Evolutionary conservation across 75 land plant genomes (phyloP).

Genomic region (Picea sitchensis): DNA sequence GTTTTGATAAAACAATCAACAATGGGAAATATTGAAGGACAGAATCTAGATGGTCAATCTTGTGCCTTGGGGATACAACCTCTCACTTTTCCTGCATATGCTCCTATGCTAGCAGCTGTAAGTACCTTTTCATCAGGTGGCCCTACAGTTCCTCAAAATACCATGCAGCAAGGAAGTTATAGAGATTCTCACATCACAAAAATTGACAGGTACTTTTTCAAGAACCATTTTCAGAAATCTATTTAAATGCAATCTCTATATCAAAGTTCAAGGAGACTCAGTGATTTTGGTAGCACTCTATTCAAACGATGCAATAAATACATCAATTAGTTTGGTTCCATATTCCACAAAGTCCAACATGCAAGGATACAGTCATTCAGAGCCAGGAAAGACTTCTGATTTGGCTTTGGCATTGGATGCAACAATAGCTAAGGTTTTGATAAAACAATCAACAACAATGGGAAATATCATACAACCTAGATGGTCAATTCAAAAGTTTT

Average conservation of each 20-base stretch:
- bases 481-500: no score
- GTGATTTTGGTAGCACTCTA: no score
- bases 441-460: neutral
- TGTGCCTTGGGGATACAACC: slow-evolving; percentile 10
- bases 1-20: neutral
- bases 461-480: neutral
- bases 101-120: slow-evolving; percentile 23
- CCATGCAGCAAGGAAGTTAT: slow-evolving; percentile 11
- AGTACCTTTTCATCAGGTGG: slow-evolving; percentile 26
- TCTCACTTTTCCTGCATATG: slow-evolving; percentile 24
- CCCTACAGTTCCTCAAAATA: slow-evolving; percentile 27
- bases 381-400: neutral
- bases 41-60: neutral
- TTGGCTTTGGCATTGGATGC: neutral
- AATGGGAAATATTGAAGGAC: neutral
- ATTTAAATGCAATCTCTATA: no score
- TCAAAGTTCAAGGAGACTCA: no score
- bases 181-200: neutral
- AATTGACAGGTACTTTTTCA: no score
- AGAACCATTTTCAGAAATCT: no score
- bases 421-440: neutral
- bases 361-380: neutral
- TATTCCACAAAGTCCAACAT: neutral
- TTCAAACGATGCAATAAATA: neutral
- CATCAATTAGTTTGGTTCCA: neutral